Base-by-base conservation (phyloP, 768 basidiomycete genomes). In the Pisolithus marmoratus region DNA sequence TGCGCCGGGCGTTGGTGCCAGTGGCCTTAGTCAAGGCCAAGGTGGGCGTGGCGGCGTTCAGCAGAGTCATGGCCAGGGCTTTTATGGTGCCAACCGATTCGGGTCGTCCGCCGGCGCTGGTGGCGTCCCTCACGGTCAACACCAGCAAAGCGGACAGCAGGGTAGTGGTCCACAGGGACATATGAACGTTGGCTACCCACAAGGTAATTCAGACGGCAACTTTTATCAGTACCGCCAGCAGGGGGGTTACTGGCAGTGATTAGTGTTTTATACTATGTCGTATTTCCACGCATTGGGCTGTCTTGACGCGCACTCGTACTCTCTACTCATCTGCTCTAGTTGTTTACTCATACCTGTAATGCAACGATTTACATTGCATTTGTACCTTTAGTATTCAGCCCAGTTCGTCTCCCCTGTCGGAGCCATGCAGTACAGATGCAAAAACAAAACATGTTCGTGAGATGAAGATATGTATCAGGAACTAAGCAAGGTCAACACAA, bases 161-260 rank as follows among this genome's bases (percentile, higher is more conserved):
- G 43, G 43, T 14, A 19, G 26, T 45, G 65, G 58, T 3, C 65
- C 65, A 22, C 65, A 67, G 46, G 75, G 71, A 0, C 79, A 77
- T 58, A 26, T 24, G 43, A 45, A 27, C 17, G 75, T 73, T 8
- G 76, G 76, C 2, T 80, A 80, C 52, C 76, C 77, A 40, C 67
- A 69, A 60, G 80, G 79, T 40, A 79, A 74, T 46, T 82, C 76
- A 46, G 85, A 87, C 43, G 82, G 72, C 14, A 77, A 71, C 59
- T 90, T 87, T 64, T 89, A 90, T 64, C 79, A 80, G 56, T 87
- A 87, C 64, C 85, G 83, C 63, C 83, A 79, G 62, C 81, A 80
- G 60, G 80, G 84, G 67, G 83, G 75, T 65, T 78, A 78, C 60
- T 76, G 76, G 74, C 73, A 76, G 66, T 75, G 50, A 59, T 60